These are phyloP conservation scores for Strobilomyces echinocephalus DNA, from an alignment of 768 basidiomycete species.

Conservation along the genomic window DNA sequence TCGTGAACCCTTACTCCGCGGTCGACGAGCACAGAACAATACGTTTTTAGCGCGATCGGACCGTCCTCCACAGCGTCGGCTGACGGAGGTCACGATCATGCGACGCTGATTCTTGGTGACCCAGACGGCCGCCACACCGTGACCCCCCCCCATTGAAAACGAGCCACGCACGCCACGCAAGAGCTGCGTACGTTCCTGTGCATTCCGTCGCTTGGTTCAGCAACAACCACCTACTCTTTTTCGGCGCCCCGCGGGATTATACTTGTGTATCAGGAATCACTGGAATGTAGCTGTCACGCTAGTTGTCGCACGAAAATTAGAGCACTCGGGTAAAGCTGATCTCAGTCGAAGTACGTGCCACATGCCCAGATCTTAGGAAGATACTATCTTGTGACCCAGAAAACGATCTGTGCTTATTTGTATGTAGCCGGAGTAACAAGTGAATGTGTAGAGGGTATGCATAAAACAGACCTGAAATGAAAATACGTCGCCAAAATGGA, in stretches of 20 bases:
- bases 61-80: background rate
- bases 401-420: background rate
- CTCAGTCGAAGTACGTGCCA: background rate
- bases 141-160: background rate
- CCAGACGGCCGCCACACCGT: background rate
- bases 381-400: background rate
- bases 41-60: background rate
- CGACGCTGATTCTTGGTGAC: background rate
- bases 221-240: background rate
- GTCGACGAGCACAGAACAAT: background rate
- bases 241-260: no score
- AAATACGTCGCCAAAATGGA: background rate
- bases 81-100: background rate
- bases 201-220: background rate
- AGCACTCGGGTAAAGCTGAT: background rate
- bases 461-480: background rate
- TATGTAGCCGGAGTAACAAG: background rate
- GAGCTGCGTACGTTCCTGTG: background rate
- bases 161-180: background rate
- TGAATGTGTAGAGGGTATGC: background rate
- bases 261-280: no score
- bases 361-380: slow-evolving; percentile 1
- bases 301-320: no score
- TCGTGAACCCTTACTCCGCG: background rate
- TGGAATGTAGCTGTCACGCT: no score